Conservation (phyloP, 2,329 filamentous ascomycete genomes). For the Corinectria fuckeliana region DNA sequence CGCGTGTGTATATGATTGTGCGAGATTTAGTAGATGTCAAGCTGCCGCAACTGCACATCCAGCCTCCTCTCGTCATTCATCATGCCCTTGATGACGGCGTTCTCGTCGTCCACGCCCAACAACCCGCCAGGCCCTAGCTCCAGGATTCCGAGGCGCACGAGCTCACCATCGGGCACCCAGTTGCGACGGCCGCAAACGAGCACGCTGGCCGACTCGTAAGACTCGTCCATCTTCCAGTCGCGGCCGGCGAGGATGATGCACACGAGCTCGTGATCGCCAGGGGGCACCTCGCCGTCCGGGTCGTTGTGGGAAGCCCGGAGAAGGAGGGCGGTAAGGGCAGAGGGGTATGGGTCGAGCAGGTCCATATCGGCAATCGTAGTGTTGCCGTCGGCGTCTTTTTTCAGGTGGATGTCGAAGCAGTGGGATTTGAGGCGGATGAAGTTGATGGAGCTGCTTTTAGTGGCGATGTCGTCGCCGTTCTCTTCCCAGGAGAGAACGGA, state of each 20-base stretch:
- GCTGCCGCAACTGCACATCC: slow-evolving; percentile 40
- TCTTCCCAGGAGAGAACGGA: slow-evolving; percentile 46
- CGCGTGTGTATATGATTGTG: slow-evolving; percentile 1
- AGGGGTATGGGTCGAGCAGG: slow-evolving; percentile 28
- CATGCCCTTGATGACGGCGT: slow-evolving; percentile 37
- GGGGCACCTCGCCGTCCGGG: slow-evolving; percentile 26
- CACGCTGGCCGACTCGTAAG: slow-evolving; percentile 37
- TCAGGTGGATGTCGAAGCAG: slow-evolving; percentile 42
- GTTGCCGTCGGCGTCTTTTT: slow-evolving; percentile 21
- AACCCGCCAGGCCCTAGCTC: slow-evolving; percentile 38
- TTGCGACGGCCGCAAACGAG: slow-evolving; percentile 40
- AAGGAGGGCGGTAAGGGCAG: slow-evolving; percentile 31
- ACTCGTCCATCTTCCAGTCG: slow-evolving; percentile 38
- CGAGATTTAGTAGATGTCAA: slow-evolving; percentile 44
- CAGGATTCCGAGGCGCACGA: slow-evolving; percentile 43
- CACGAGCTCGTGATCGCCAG: slow-evolving; percentile 36
- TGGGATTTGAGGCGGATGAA: slow-evolving; percentile 45
- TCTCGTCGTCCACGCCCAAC: slow-evolving; percentile 32
- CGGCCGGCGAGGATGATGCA: slow-evolving; percentile 42
- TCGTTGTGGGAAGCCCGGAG: slow-evolving; percentile 26
- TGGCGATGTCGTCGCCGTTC: slow-evolving; percentile 42
- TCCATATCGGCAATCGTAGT: slow-evolving; percentile 32
- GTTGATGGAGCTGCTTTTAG: slow-evolving; percentile 34
- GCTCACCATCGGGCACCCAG: slow-evolving; percentile 37
- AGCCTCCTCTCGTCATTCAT: slow-evolving; percentile 38